phyloP scores from a whole-genome alignment of 495 filamentous ascomycete species.

The Coniosporium apollinis region DNA sequence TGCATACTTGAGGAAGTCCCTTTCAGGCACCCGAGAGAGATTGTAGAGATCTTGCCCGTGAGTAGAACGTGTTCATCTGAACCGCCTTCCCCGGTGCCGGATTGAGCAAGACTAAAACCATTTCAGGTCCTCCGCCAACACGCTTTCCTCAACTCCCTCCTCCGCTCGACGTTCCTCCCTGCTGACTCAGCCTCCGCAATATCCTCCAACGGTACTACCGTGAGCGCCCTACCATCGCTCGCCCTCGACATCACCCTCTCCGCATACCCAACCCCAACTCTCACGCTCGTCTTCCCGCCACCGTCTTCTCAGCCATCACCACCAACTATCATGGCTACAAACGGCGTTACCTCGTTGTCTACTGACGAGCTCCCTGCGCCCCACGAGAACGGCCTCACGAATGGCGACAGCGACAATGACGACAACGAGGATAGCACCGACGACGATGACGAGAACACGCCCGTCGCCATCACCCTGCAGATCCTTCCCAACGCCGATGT shows the following conservation, averaged over 20 bases:
- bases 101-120: not conserved
- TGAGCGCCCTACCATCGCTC: not conserved
- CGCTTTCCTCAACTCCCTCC: conserved; percentile 16
- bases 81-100: no score
- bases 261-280: conserved; percentile 5
- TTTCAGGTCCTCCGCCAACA: conserved; percentile 18
- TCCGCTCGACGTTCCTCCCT: conserved; percentile 10
- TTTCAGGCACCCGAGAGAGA: conserved; percentile 75
- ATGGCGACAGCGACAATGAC: not conserved
- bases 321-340: no score
- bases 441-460: no score
- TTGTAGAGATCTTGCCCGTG: conserved; percentile 54
- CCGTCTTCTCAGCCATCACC: no score
- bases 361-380: not conserved
- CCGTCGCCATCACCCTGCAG: conserved; percentile 10
- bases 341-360: no score
- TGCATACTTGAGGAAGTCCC: conserved; percentile 52
- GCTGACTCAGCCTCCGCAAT: not conserved
- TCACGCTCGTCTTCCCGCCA: conserved; percentile 9
- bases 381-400: no score
- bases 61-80: not conserved
- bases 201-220: conserved; percentile 1
- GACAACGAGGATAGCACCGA: no score
- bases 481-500: conserved; percentile 17
- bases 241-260: conserved; percentile 8